These are phyloP conservation scores for Kwoniella pini DNA, from an alignment of 768 basidiomycete genomes.

Conservation along the genomic window DNA sequence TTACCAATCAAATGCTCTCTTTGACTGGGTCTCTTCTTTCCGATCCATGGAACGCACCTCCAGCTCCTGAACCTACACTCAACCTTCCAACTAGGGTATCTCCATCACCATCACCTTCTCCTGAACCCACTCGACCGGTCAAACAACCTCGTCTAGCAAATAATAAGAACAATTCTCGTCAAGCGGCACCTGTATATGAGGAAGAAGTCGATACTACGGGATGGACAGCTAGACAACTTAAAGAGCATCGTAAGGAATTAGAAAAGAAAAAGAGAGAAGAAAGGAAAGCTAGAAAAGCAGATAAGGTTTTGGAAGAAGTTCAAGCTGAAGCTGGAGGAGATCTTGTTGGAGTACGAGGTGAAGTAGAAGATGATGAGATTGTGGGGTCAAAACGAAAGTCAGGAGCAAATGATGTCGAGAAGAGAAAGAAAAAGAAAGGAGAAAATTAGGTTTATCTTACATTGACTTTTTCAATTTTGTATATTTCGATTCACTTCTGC, in stretches of 20 bases:
- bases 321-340: conserved; percentile 26
- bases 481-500: no score
- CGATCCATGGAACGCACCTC: conserved; percentile 41
- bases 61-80: conserved; percentile 22
- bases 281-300: conserved; percentile 44
- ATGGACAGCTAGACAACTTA: conserved; percentile 29
- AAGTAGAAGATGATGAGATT: not conserved
- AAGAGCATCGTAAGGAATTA: conserved; percentile 28
- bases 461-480: no score
- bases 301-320: conserved; percentile 22
- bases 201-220: conserved; percentile 32
- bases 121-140: conserved; percentile 20
- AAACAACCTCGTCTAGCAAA: conserved; percentile 10
- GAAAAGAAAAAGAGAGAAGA: conserved; percentile 38
- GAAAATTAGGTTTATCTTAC: no score
- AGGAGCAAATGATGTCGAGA: conserved; percentile 1
- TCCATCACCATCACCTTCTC: conserved; percentile 31
- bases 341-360: conserved; percentile 11
- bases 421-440: conserved; percentile 14
- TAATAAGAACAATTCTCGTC: not conserved
- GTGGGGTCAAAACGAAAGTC: conserved; percentile 21
- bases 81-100: conserved; percentile 10
- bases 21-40: conserved; percentile 62
- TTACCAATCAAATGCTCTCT: conserved; percentile 92
- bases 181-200: conserved; percentile 3